Evolutionary conservation across 176 grass and related monocot species (phyloP).

Genomic region (Calamus simplicifolius): DNA sequence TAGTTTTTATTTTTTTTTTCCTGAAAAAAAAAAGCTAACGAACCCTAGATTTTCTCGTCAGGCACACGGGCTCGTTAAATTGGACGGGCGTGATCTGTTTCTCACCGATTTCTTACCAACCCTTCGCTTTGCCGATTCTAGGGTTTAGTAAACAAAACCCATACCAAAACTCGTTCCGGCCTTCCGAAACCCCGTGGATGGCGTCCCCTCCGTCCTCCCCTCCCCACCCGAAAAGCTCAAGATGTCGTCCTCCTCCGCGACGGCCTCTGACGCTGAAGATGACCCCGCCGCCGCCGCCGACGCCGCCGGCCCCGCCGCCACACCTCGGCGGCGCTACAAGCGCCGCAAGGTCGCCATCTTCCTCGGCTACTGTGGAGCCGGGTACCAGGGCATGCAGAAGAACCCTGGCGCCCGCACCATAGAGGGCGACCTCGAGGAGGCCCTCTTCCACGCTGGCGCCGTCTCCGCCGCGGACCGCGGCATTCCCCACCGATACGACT

Average conservation of each 20-base stretch:
- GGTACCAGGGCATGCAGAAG: slow-evolving; percentile 99
- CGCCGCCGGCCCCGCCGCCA: slow-evolving; percentile 8
- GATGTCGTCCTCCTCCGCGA: slow-evolving; percentile 56
- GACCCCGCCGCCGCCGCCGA: slow-evolving; percentile 10
- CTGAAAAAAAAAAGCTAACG: no score
- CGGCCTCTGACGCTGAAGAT: slow-evolving; percentile 22
- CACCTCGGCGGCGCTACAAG: slow-evolving; percentile 62
- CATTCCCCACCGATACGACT: slow-evolving; percentile 55
- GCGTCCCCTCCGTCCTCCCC: slow-evolving; percentile 37
- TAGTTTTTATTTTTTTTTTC: no score
- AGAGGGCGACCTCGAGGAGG: slow-evolving; percentile 92
- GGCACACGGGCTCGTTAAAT: no score
- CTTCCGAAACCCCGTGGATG: not conserved
- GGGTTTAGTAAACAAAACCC: not conserved
- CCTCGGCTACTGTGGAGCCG: slow-evolving; percentile 75
- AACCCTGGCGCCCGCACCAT: slow-evolving; percentile 90
- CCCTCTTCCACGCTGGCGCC: slow-evolving; percentile 65
- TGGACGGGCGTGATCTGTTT: no score
- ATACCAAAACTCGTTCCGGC: no score
- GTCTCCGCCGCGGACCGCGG: slow-evolving; percentile 56
- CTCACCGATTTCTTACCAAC: no score
- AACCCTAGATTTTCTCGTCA: no score
- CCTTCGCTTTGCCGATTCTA: not conserved
- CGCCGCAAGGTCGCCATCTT: slow-evolving; percentile 90
- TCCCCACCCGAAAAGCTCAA: slow-evolving; percentile 56